Conservation (phyloP, 331 rosid species). For the Dryas integrifolia region DNA sequence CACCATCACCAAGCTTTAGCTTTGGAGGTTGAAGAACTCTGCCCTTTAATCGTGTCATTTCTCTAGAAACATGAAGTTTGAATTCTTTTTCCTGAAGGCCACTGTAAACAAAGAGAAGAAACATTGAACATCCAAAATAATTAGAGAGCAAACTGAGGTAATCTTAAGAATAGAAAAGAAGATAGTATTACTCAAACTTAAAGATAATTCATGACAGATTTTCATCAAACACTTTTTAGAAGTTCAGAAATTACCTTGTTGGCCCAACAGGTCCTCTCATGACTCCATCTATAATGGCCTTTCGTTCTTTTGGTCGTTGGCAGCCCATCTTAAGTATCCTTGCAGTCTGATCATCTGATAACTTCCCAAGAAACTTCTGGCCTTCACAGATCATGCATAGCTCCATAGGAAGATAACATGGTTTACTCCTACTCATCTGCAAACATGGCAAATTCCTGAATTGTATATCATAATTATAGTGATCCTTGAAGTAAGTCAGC, state of each 20-base stretch:
- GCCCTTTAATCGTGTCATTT: constrained; percentile 80
- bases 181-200: background rate
- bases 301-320: constrained; percentile 85
- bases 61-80: constrained; percentile 74
- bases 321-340: constrained; percentile 95
- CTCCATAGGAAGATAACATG: constrained; percentile 99
- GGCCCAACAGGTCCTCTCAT: constrained; percentile 83
- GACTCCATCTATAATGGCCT: constrained; percentile 78
- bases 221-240: background rate
- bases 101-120: constrained; percentile 39
- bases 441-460: constrained; percentile 82
- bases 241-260: constrained; percentile 55
- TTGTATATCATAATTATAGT: constrained; percentile 86
- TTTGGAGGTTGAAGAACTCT: constrained; percentile 94
- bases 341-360: constrained; percentile 93
- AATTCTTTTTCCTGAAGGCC: constrained; percentile 81
- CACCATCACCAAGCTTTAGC: constrained; percentile 90
- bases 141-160: background rate
- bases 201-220: constrained; percentile 22
- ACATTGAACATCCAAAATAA: background rate
- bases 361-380: constrained; percentile 89
- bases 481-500: constrained; percentile 82
- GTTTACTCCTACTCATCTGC: constrained; percentile 90
- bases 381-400: constrained; percentile 96
- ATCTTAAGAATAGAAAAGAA: background rate